phyloP scores from a whole-genome alignment of 805 yeast genomes.

The Saturnispora quitensis region DNA sequence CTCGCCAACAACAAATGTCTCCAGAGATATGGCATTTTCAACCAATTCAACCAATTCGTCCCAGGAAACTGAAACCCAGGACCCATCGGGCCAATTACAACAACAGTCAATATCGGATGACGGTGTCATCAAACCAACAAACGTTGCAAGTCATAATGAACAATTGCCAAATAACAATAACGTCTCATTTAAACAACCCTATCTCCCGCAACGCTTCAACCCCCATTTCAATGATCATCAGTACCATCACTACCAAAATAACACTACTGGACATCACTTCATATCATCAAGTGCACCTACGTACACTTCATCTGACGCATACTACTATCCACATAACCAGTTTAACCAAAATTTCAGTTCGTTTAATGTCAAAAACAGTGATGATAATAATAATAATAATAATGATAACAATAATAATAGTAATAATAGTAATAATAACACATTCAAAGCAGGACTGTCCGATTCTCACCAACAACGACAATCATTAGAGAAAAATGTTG shows the following conservation, averaged over 20 bases:
- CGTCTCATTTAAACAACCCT: constrained; percentile 2
- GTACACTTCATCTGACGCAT: constrained; percentile 12
- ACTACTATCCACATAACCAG: constrained; percentile 1
- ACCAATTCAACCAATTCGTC: constrained; percentile 28
- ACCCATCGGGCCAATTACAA: not conserved
- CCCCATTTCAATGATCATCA: not conserved
- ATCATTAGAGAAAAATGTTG: not conserved
- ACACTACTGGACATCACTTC: constrained; percentile 14
- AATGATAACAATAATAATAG: not conserved
- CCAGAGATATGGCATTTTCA: constrained; percentile 38
- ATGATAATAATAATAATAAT: constrained; percentile 5
- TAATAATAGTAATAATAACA: not conserved
- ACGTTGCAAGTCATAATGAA: not conserved
- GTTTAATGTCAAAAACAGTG: not conserved
- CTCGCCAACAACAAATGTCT: constrained; percentile 46
- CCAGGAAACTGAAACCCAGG: constrained; percentile 24
- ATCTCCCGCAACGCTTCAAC: not conserved
- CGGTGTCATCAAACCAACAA: not conserved
- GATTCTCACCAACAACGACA: not conserved
- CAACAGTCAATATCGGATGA: not conserved
- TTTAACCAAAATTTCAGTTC: constrained; percentile 8
- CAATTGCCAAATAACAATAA: not conserved
- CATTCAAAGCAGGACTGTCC: not conserved
- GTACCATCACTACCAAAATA: not conserved
- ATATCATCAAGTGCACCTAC: constrained; percentile 25